These are phyloP conservation scores for Hymenoscyphus repandus DNA, from an alignment of 2,329 filamentous ascomycete genomes.

Conservation along the genomic window DNA sequence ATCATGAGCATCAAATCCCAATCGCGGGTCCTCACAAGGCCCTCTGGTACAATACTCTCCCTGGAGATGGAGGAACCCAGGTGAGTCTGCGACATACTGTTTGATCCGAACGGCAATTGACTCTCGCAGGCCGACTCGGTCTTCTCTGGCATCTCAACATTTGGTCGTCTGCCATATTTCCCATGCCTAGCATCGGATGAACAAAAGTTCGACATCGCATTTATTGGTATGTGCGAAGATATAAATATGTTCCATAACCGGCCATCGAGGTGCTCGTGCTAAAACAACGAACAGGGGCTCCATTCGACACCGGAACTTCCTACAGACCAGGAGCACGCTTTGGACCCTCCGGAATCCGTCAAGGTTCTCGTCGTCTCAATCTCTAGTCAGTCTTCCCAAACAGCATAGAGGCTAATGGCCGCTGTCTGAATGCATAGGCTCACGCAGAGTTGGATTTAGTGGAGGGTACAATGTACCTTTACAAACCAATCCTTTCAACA, in stretches of 20 bases:
- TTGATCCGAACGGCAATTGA: constrained; percentile 13
- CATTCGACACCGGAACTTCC: constrained; percentile 81
- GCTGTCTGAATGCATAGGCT: constrained; percentile 31
- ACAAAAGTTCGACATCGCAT: constrained; percentile 78
- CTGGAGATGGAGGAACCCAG: constrained; percentile 80
- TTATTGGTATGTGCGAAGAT: constrained; percentile 54
- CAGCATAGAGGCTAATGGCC: constrained; percentile 22
- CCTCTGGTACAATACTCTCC: constrained; percentile 78
- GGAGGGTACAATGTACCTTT: constrained; percentile 85
- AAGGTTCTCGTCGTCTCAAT: constrained; percentile 80
- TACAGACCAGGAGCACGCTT: constrained; percentile 82
- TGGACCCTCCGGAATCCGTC: constrained; percentile 77
- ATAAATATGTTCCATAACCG: constrained; percentile 2
- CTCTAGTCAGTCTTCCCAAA: constrained; percentile 62
- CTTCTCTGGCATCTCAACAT: constrained; percentile 83
- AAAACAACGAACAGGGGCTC: constrained; percentile 50
- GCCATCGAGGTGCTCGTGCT: constrained; percentile 11
- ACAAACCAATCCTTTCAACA: constrained; percentile 73
- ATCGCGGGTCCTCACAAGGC: constrained; percentile 61
- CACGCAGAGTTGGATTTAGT: constrained; percentile 44
- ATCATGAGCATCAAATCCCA: constrained; percentile 62
- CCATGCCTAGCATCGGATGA: constrained; percentile 68
- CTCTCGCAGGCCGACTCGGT: constrained; percentile 69
- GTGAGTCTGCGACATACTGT: constrained; percentile 36
- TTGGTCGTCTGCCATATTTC: constrained; percentile 72